Evolutionary conservation across 768 basidiomycete genomes (phyloP).

Genomic region (Auricularia sp.): DNA sequence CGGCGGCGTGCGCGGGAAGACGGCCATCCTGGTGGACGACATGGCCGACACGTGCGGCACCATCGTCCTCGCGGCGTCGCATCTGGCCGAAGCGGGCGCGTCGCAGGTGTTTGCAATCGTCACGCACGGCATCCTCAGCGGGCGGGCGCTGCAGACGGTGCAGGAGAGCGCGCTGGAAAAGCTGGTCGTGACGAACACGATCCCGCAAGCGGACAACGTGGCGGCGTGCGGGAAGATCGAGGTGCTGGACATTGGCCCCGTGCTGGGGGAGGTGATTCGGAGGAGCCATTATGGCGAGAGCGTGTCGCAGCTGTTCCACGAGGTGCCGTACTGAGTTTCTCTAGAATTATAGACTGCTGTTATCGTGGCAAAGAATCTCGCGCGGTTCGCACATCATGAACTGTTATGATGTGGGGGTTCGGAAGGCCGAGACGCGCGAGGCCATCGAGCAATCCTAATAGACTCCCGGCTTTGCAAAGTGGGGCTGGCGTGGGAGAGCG

Average conservation of each 20-base stretch:
- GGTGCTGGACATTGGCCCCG: constrained; percentile 89
- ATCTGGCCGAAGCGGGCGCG: constrained; percentile 84
- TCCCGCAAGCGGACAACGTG: constrained; percentile 79
- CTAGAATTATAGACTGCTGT: background rate
- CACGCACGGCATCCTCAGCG: constrained; percentile 92
- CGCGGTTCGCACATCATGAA: too few relatives aligned
- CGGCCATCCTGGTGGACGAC: constrained; percentile 94
- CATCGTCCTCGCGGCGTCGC: constrained; percentile 80
- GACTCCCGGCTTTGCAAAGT: background rate
- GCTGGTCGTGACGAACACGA: constrained; percentile 96
- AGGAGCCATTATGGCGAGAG: constrained; percentile 96
- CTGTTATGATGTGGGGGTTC: background rate
- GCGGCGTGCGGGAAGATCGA: constrained; percentile 69
- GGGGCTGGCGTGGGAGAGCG: background rate
- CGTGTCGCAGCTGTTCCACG: constrained; percentile 80
- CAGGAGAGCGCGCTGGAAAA: constrained; percentile 73
- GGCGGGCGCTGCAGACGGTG: constrained; percentile 71
- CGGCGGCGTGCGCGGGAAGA: constrained; percentile 85
- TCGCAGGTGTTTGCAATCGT: constrained; percentile 82
- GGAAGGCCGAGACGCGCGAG: background rate
- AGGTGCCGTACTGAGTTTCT: constrained; percentile 65
- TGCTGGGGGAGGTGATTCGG: constrained; percentile 92
- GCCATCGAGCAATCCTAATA: background rate
- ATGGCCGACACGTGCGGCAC: constrained; percentile 98
- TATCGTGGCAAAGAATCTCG: background rate